Evolutionary conservation across 768 basidiomycete genomes (phyloP).

Genomic region (Kwoniella sp.): DNA sequence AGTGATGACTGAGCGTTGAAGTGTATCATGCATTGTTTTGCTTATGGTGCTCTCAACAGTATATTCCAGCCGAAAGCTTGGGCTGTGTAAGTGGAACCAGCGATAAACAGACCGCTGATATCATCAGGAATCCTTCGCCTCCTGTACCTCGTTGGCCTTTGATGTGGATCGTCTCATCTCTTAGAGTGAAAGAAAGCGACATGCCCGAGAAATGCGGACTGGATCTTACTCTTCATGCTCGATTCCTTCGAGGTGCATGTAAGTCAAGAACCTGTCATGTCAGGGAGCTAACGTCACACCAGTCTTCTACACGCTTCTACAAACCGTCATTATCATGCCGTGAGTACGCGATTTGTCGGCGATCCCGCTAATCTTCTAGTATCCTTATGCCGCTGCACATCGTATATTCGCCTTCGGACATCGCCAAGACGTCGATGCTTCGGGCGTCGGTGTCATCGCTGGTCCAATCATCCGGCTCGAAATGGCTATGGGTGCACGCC

Average conservation of each 20-base stretch:
- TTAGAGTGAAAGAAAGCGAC: conserved; percentile 47
- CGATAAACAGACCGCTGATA: neutral
- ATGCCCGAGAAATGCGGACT: conserved; percentile 52
- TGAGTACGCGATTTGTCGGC: conserved; percentile 9
- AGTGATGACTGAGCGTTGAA: conserved; percentile 10
- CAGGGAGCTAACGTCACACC: too few species aligned
- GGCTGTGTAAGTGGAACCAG: conserved; percentile 30
- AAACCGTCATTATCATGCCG: conserved; percentile 41
- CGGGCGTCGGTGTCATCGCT: conserved; percentile 46
- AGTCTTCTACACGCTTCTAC: conserved; percentile 53
- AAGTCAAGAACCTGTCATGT: too few species aligned
- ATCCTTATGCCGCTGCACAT: conserved; percentile 53
- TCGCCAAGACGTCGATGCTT: conserved; percentile 49
- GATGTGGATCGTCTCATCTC: conserved; percentile 45
- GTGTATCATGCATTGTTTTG: neutral
- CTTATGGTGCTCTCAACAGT: conserved; percentile 18
- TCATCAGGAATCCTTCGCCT: conserved; percentile 34
- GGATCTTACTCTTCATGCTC: conserved; percentile 51
- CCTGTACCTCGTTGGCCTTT: conserved; percentile 51
- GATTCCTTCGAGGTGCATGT: conserved; percentile 51
- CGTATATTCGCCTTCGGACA: conserved; percentile 37
- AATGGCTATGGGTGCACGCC: conserved; percentile 54
- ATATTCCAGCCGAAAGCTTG: conserved; percentile 51
- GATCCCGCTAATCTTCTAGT: conserved; percentile 14
- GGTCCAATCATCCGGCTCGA: conserved; percentile 36